A percentile compares a stretch with the other conserved stretches of the same genome.
Conservation (phyloP, 1,139 yeast species). For the Saccharomyces hybrid region DNA sequence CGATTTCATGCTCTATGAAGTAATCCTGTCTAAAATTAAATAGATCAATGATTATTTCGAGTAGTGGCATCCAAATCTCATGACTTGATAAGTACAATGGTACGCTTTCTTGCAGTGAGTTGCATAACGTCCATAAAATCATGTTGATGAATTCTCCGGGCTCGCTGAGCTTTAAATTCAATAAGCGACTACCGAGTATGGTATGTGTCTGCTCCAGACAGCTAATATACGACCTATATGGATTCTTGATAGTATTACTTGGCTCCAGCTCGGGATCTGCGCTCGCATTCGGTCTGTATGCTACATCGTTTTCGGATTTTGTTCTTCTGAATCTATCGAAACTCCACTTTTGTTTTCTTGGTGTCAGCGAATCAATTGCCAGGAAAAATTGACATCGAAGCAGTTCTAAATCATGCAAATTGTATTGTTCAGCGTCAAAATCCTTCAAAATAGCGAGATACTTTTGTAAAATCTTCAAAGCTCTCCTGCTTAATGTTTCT, state of each 20-base stretch:
- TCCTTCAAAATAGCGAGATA: constrained; percentile 13
- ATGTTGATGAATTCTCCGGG: constrained; percentile 24
- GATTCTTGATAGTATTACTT: constrained; percentile 7
- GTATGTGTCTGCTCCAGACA: constrained; percentile 15
- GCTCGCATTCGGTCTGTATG: constrained; percentile 4
- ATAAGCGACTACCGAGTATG: constrained; percentile 18
- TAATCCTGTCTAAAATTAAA: constrained; percentile 24
- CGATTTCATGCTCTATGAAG: constrained; percentile 15
- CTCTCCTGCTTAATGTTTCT: constrained; percentile 16
- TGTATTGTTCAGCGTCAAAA: constrained; percentile 14
- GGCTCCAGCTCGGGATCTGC: constrained; percentile 5
- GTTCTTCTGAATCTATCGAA: constrained; percentile 3
- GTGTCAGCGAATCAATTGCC: constrained; percentile 18
- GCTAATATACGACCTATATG: constrained; percentile 24
- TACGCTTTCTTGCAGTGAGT: constrained; percentile 15
- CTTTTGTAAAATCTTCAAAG: constrained; percentile 15
- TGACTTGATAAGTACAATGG: constrained; percentile 15
- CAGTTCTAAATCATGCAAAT: constrained; percentile 20
- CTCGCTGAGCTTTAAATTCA: constrained; percentile 15
- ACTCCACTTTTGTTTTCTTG: constrained; percentile 8
- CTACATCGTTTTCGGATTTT: constrained; percentile 5
- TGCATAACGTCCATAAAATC: constrained; percentile 24
- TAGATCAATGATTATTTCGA: constrained; percentile 18
- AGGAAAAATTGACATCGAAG: constrained; percentile 29
- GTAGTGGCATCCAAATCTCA: constrained; percentile 25